phyloP scores from a whole-genome alignment of 2,329 filamentous ascomycete genomes.

The Lasiodiplodia hormozganensis region DNA sequence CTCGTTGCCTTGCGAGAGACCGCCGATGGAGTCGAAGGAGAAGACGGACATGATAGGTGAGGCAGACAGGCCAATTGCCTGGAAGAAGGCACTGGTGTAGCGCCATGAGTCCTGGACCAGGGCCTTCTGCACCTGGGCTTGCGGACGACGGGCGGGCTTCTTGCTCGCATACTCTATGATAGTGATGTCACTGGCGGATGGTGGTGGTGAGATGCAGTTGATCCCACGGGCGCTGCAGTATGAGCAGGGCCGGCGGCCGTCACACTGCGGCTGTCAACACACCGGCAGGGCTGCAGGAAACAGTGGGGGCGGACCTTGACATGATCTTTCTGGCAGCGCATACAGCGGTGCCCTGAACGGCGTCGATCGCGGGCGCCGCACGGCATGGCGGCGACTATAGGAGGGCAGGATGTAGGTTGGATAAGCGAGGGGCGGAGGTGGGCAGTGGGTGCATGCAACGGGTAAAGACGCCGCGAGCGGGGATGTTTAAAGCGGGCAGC shows the following conservation, averaged over 20 bases:
- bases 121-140: not conserved
- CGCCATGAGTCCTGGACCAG: constrained; percentile 25
- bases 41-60: constrained; percentile 27
- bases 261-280: constrained; percentile 18
- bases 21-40: constrained; percentile 23
- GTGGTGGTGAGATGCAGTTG: constrained; percentile 16
- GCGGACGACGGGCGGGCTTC: constrained; percentile 3
- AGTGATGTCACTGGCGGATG: constrained; percentile 12
- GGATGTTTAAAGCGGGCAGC: not conserved
- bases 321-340: constrained; percentile 29
- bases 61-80: constrained; percentile 24
- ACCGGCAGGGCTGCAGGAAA: not conserved
- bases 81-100: constrained; percentile 27
- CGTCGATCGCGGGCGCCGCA: constrained; percentile 27
- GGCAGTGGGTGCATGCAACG: constrained; percentile 7
- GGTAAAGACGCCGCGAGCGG: constrained; percentile 4
- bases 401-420: constrained; percentile 7
- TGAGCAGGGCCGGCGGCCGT: constrained; percentile 26
- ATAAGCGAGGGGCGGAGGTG: not conserved
- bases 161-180: constrained; percentile 19
- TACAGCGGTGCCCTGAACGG: constrained; percentile 26
- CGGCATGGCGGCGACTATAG: constrained; percentile 18
- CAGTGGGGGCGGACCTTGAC: constrained; percentile 21
- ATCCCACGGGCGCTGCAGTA: constrained; percentile 25
- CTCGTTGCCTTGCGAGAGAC: constrained; percentile 19